Conservation (phyloP, 495 filamentous ascomycete species). For the Penicillium lividum region DNA sequence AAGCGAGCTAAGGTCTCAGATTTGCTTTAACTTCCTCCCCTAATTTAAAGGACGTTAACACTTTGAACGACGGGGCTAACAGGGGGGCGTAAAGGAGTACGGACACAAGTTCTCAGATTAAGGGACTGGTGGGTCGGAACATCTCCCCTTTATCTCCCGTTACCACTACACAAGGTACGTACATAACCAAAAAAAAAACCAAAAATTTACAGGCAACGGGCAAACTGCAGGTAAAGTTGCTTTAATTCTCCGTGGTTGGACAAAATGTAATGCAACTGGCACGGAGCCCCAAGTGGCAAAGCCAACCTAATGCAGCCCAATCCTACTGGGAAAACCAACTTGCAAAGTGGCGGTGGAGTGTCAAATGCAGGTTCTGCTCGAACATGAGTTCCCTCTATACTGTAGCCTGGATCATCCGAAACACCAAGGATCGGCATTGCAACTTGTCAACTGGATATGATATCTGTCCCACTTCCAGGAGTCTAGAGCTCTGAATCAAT, state of each 20-base stretch:
- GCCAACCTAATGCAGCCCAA: constrained; percentile 13
- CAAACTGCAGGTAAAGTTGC: constrained; percentile 2
- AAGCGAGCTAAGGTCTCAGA: constrained; percentile 4
- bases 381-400: constrained; percentile 20
- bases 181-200: neutral
- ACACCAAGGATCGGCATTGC: constrained; percentile 25
- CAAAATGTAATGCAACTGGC: constrained; percentile 6
- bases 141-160: neutral
- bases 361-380: constrained; percentile 10
- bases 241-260: constrained; percentile 25
- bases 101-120: constrained; percentile 15
- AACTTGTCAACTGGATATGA: constrained; percentile 6
- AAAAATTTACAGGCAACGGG: constrained; percentile 2
- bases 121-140: constrained; percentile 25
- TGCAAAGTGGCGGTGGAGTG: constrained; percentile 12
- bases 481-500: too few species aligned
- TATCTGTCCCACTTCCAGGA: too few species aligned
- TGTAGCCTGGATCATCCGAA: constrained; percentile 10
- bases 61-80: constrained; percentile 24
- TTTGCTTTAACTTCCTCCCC: neutral
- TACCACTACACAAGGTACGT: too few species aligned
- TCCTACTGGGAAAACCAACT: neutral
- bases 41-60: neutral
- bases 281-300: constrained; percentile 26
- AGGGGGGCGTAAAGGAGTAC: too few species aligned